Percentiles rank a stretch among this genome's conserved stretches.
phyloP scores from a whole-genome alignment of 2,329 filamentous ascomycete species.

The Alternaria conjuncta region DNA sequence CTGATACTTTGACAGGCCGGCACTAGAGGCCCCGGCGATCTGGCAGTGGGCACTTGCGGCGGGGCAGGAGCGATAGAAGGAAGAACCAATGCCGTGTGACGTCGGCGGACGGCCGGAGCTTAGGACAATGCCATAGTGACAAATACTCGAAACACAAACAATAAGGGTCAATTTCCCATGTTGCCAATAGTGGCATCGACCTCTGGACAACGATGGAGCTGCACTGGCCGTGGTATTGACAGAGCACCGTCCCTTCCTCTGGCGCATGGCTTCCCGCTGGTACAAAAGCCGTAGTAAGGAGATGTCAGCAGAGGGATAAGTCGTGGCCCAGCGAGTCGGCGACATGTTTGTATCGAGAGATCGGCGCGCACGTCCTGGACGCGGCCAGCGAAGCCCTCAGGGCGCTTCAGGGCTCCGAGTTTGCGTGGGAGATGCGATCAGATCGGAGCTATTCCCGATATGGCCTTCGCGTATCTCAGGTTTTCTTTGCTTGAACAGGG shows the following conservation, averaged over 20 bases:
- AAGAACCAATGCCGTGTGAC: conserved; percentile 9
- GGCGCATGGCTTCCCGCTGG: background rate
- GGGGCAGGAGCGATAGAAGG: conserved; percentile 7
- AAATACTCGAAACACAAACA: conserved; percentile 5
- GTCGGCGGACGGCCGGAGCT: conserved; percentile 5
- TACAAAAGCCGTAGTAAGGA: background rate
- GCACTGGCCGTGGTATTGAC: background rate
- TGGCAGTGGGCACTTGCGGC: conserved; percentile 8
- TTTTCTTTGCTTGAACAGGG: background rate
- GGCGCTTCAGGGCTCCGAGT: conserved; percentile 1
- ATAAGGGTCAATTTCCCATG: background rate
- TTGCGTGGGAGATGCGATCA: conserved; percentile 5
- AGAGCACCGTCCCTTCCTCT: background rate
- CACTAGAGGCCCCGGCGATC: conserved; percentile 11
- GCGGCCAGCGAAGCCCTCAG: conserved; percentile 1
- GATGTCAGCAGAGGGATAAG: background rate
- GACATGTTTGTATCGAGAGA: conserved; percentile 6
- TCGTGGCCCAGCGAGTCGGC: conserved; percentile 3
- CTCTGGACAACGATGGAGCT: background rate
- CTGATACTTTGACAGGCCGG: conserved; percentile 2
- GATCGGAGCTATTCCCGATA: conserved; percentile 20
- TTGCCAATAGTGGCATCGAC: conserved; percentile 1
- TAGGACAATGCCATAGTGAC: conserved; percentile 6
- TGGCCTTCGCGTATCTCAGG: conserved; percentile 20
- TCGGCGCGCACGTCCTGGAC: conserved; percentile 1